Evolutionary conservation across 805 yeast species (phyloP).

Genomic region (Sungouiella blattae): DNA sequence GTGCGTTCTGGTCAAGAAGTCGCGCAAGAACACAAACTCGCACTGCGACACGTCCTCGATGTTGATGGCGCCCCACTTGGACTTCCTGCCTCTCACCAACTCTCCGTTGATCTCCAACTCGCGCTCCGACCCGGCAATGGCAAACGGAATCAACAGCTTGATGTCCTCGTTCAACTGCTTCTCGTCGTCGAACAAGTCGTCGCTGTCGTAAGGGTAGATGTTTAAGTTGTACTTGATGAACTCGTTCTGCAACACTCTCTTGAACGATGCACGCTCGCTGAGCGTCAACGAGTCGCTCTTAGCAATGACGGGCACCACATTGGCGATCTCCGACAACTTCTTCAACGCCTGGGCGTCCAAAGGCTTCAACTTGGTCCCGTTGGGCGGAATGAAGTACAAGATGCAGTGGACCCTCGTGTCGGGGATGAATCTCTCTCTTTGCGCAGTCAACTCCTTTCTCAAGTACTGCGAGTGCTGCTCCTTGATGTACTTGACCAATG

Average conservation of each 20-base stretch:
- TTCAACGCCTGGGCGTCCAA: conserved; percentile 80
- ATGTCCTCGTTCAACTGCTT: conserved; percentile 70
- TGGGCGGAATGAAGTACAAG: conserved; percentile 77
- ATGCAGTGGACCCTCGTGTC: conserved; percentile 95
- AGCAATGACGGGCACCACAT: conserved; percentile 93
- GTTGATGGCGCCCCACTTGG: conserved; percentile 90
- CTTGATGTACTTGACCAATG: conserved; percentile 87
- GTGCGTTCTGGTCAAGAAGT: conserved; percentile 92
- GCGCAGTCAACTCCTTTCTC: conserved; percentile 92
- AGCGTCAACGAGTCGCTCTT: conserved; percentile 87
- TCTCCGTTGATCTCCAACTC: conserved; percentile 75
- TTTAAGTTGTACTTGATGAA: conserved; percentile 68
- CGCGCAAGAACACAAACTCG: conserved; percentile 91
- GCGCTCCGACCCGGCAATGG: conserved; percentile 86
- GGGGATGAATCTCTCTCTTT: conserved; percentile 74
- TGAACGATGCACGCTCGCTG: conserved; percentile 77
- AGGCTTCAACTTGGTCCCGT: conserved; percentile 80
- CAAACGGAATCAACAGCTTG: conserved; percentile 80
- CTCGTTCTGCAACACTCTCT: conserved; percentile 73
- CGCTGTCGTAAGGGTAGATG: conserved; percentile 79
- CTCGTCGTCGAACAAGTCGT: conserved; percentile 68
- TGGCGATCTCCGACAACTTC: conserved; percentile 83
- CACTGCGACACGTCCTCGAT: conserved; percentile 94
- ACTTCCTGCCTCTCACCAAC: conserved; percentile 82
- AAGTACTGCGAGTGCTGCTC: conserved; percentile 90